A percentile compares a stretch with the other conserved stretches of the same genome.
Evolutionary conservation across 345 rosid genomes (phyloP).

Genomic region (Syzygium jambos): DNA sequence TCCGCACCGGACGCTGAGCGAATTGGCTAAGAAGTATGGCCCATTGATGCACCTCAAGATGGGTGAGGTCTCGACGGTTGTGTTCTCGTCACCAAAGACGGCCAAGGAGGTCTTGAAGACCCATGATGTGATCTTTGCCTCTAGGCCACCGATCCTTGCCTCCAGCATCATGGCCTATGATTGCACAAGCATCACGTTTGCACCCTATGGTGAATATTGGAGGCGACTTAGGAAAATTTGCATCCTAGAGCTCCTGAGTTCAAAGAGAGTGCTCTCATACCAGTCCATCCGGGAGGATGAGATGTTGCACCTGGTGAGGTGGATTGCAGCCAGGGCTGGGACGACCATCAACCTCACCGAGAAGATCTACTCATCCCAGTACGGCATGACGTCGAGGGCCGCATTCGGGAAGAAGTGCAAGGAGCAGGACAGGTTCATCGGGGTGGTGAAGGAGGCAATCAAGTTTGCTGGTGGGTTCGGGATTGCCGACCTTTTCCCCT

Average conservation of each 20-base stretch:
- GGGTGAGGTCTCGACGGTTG: conserved; percentile 12
- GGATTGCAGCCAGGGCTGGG: background rate
- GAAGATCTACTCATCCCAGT: background rate
- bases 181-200: conserved; percentile 8
- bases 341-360: conserved; percentile 3
- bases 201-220: conserved; percentile 23
- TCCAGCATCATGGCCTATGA: conserved; percentile 9
- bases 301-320: conserved; percentile 4
- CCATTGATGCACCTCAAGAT: conserved; percentile 17
- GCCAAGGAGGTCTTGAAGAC: conserved; percentile 14
- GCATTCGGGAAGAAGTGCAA: conserved; percentile 11
- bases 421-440: conserved; percentile 6
- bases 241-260: conserved; percentile 7
- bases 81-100: conserved; percentile 14
- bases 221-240: conserved; percentile 12
- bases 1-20: conserved; percentile 5
- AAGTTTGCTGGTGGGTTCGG: background rate
- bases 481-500: conserved; percentile 11
- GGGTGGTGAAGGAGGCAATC: background rate
- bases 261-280: conserved; percentile 13
- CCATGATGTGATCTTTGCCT: conserved; percentile 15
- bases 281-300: conserved; percentile 18
- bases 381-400: background rate
- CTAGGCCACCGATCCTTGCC: conserved; percentile 13
- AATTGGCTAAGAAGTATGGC: conserved; percentile 13